Percentiles rank a stretch among this genome's conserved stretches.
These are phyloP conservation scores for Aschersonia sp. DNA, from an alignment of 2,329 filamentous ascomycete genomes.

Conservation along the genomic window DNA sequence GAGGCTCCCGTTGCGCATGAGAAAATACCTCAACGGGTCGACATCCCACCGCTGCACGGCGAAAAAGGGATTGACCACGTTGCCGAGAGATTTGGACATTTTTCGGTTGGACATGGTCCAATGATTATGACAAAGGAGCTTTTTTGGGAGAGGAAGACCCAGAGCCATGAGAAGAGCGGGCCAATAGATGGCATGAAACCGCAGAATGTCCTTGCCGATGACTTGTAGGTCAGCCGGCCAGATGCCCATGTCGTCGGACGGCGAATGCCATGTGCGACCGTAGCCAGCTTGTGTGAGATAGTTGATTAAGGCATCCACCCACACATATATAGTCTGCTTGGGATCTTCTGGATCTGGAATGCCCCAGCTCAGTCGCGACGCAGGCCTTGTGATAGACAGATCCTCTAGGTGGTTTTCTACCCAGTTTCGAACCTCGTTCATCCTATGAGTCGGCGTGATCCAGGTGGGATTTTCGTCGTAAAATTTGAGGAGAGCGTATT, in stretches of 20 bases:
- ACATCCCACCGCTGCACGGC: conserved; percentile 80
- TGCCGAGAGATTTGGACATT: conserved; percentile 93
- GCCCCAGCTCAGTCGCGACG: conserved; percentile 69
- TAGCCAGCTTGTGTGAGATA: conserved; percentile 85
- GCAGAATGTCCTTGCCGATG: conserved; percentile 90
- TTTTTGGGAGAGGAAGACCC: conserved; percentile 61
- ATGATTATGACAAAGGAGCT: conserved; percentile 79
- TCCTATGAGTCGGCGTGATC: conserved; percentile 57
- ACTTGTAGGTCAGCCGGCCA: conserved; percentile 92
- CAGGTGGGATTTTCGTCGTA: conserved; percentile 67
- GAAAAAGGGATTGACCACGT: conserved; percentile 88
- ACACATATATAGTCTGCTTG: conserved; percentile 90
- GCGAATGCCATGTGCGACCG: conserved; percentile 43
- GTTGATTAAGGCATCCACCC: conserved; percentile 91
- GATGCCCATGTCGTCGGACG: conserved; percentile 43
- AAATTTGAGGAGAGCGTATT: conserved; percentile 63
- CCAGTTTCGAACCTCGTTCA: conserved; percentile 65
- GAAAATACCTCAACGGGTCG: conserved; percentile 80
- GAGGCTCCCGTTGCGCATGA: conserved; percentile 68
- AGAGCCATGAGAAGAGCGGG: conserved; percentile 88
- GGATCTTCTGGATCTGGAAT: conserved; percentile 75
- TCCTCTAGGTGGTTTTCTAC: conserved; percentile 71
- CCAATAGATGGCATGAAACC: conserved; percentile 98
- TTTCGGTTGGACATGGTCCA: conserved; percentile 89
- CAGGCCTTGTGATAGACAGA: conserved; percentile 76